These are phyloP conservation scores for Juglanconis oblonga DNA, from an alignment of 2,329 filamentous ascomycete genomes.

Conservation along the genomic window DNA sequence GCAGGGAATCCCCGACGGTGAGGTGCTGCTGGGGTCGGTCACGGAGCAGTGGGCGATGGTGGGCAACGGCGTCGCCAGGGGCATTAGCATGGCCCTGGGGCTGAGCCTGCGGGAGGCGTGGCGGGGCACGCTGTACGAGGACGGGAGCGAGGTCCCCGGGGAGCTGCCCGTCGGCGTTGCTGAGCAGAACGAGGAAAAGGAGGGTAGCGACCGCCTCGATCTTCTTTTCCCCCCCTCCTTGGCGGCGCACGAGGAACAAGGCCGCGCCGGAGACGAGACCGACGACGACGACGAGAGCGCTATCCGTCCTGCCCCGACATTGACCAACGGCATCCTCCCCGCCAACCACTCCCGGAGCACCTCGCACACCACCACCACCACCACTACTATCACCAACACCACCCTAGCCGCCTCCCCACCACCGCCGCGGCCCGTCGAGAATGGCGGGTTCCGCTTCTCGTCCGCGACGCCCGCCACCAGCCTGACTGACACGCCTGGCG, in stretches of 20 bases:
- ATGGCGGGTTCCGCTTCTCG: not conserved
- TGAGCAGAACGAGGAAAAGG: conserved; percentile 13
- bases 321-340: no score
- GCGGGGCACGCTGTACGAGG: conserved; percentile 35
- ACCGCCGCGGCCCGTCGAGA: not conserved
- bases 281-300: no score
- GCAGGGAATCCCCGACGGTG: conserved; percentile 68
- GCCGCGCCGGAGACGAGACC: no score
- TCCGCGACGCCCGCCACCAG: not conserved
- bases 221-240: not conserved
- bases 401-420: no score
- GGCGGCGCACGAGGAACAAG: not conserved
- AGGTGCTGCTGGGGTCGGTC: conserved; percentile 62
- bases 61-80: conserved; percentile 74
- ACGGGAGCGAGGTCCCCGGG: conserved; percentile 1
- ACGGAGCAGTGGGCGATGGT: conserved; percentile 61
- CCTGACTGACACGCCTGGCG: not conserved
- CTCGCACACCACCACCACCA: no score
- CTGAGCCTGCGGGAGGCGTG: conserved; percentile 60
- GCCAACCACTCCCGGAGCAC: no score
- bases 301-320: no score
- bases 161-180: not conserved
- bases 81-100: conserved; percentile 65
- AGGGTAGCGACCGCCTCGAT: not conserved
- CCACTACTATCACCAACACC: no score